Base-by-base conservation (phyloP, 805 yeast species). In the Groenewaldozyma tartarivorans region DNA sequence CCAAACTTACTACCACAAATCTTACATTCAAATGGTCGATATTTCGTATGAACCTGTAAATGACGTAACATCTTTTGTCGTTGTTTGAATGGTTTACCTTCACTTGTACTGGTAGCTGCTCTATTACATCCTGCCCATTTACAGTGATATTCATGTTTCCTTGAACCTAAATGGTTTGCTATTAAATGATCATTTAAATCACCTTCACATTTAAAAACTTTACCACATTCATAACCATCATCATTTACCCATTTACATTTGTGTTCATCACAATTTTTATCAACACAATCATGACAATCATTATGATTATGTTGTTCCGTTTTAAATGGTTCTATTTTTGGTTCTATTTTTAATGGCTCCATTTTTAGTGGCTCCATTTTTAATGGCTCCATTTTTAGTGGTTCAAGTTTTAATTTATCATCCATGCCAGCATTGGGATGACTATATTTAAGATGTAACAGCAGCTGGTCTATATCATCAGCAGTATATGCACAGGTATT, bases 41-140 rank as follows among this genome's bases (percentile, higher is more conserved):
- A 77, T 44, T 80, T 77, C 0, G 97, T 85, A 58, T 92, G 98
- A 3, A 81, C 80, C 59, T 82, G 92, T 37, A 92, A 63, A 62
- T 90, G 98, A 33, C 98, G 71, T 13, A 82, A 62, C 5, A 87
- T 64, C 60, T 90, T 92, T 52, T 90, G 97, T 22, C 92, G 69
- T 57, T 90, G 97, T 6, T 72, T 61, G 55, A 90, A 92, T 2
- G 71, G 70, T 46, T 73, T 69, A 3, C 74, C 70, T 7, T 24
- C 29, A 13, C 11, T 7, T n/a, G n/a, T n/a, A n/a, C n/a, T n/a
- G n/a, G n/a, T n/a, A 20, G 46, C 46, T 21, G 61, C 57, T 30
- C 96, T 72, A 18, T 71, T 71, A 60, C 98, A 92, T 2, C 74
- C 80, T 6, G 68, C 58, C 98, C 98, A 92, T 32, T 61, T 53